Evolutionary conservation across 768 basidiomycete genomes (phyloP).

Genomic region (Termitomyces sp.): DNA sequence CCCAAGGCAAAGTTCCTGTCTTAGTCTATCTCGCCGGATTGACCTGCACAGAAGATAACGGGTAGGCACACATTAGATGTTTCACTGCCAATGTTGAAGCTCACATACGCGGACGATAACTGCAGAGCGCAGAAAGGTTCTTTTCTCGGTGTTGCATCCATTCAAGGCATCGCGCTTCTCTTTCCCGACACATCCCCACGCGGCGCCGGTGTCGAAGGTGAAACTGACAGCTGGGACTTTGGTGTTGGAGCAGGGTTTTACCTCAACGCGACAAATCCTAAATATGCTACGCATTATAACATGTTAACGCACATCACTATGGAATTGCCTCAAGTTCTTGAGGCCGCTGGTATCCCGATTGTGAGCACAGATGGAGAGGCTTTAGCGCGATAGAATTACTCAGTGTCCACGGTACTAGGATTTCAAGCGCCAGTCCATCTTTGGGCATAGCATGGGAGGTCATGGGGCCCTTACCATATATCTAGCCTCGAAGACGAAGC

Average conservation of each 20-base stretch:
- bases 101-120: background rate
- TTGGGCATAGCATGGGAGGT: slow-evolving; percentile 98
- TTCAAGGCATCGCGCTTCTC: slow-evolving; percentile 84
- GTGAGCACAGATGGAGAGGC: slow-evolving; percentile 39
- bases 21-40: slow-evolving; percentile 88
- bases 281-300: slow-evolving; percentile 74
- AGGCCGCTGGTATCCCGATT: slow-evolving; percentile 70
- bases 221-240: slow-evolving; percentile 84
- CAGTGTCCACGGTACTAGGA: slow-evolving; percentile 53
- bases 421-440: slow-evolving; percentile 77
- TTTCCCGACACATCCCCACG: slow-evolving; percentile 97
- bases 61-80: slow-evolving; percentile 40
- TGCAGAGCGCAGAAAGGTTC: slow-evolving; percentile 87
- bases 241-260: slow-evolving; percentile 98
- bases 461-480: slow-evolving; percentile 93
- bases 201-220: slow-evolving; percentile 82
- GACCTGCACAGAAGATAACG: slow-evolving; percentile 92
- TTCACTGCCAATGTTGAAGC: background rate
- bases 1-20: slow-evolving; percentile 50
- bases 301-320: slow-evolving; percentile 84
- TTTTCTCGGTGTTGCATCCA: slow-evolving; percentile 82
- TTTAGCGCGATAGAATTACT: background rate
- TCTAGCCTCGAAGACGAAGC: slow-evolving; percentile 65
- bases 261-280: slow-evolving; percentile 79
- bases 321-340: slow-evolving; percentile 81